Evolutionary conservation across 495 filamentous ascomycete genomes (phyloP), one percentile per base, ranked within the genome.

Genomic region (Patellaria atrata): DNA sequence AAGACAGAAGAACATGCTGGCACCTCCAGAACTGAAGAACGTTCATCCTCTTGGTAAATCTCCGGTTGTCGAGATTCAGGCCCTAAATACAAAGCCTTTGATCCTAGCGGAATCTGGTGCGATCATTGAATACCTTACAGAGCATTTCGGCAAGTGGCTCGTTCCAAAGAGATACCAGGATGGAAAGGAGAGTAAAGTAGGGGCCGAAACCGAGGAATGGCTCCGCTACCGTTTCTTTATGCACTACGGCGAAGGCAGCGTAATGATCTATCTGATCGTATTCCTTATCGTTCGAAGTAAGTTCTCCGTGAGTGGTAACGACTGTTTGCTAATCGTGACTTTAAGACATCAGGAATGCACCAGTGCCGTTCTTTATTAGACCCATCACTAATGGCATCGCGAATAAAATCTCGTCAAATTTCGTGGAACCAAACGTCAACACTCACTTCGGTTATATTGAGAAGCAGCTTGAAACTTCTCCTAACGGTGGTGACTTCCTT

Each of bases 21-120:
- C 86, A 0, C 82, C 83, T 0, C 47, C 62, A 0, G 77, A 77
- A 40, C 64, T 91, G 20, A 76, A 80, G 50, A 55, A 81, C 25
- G 55, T 93, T 13, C 86, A 94, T 52, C 77, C 80, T 0, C 65
- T 94, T 5, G 86, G 85, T 12, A 94, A 93, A 49, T 75, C 79
- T 0, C 86, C 85, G 2, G 48, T 87, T 4, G 54, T 94, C 35
- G 65, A 63, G 5, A 52, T 93, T 47, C 54, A 75, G 32, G 42
- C 57, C 0, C 47, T 61, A 16, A 58, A 45, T 19, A 45, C 51
- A 27, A 59, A 70, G 44, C 71, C 74, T 0, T 46, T 77, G 10
- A 64, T 91, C 0, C 58, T 94, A 16, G 84, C 83, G 12, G 86
- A 93, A 50, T 83, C 78, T 21, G 80, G 71, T 2, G 59, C 70